Evolutionary conservation across 2,329 filamentous ascomycete species (phyloP).

Genomic region (Cryphonectria carpinicola): DNA sequence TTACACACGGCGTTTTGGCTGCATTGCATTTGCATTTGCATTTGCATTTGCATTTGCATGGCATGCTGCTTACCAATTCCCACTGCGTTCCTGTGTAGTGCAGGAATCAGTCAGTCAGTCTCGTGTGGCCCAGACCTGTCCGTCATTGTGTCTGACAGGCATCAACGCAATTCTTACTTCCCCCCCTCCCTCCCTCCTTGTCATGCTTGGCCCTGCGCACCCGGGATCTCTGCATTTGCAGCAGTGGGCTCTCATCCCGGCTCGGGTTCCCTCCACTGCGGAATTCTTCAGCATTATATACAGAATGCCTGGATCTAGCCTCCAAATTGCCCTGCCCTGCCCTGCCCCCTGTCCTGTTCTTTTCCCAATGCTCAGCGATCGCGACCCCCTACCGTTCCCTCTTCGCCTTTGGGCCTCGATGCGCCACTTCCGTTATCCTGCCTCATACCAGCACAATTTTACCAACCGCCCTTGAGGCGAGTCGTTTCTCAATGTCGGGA

Average conservation of each 20-base stretch:
- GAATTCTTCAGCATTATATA: background rate
- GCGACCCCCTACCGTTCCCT: slow-evolving; percentile 8
- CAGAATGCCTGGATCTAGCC: slow-evolving; percentile 4
- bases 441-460: background rate
- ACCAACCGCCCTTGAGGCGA: background rate
- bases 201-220: slow-evolving; percentile 1
- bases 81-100: slow-evolving; percentile 1
- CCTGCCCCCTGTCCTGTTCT: slow-evolving; percentile 1
- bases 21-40: slow-evolving; percentile 10
- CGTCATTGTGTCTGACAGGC: slow-evolving; percentile 1
- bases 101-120: background rate
- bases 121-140: background rate
- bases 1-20: slow-evolving; percentile 2
- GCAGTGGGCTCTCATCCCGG: background rate
- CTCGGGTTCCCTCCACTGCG: background rate
- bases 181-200: background rate
- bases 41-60: slow-evolving; percentile 4
- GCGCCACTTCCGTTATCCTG: slow-evolving; percentile 9
- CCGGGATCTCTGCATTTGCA: background rate
- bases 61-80: slow-evolving; percentile 10
- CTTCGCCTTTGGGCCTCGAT: slow-evolving; percentile 11
- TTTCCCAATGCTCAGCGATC: slow-evolving; percentile 1
- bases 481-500: slow-evolving; percentile 14
- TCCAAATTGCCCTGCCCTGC: background rate
- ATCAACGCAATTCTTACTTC: background rate